Base-by-base conservation (phyloP, 176 grass and related monocot species). In the Paspalum notatum region DNA sequence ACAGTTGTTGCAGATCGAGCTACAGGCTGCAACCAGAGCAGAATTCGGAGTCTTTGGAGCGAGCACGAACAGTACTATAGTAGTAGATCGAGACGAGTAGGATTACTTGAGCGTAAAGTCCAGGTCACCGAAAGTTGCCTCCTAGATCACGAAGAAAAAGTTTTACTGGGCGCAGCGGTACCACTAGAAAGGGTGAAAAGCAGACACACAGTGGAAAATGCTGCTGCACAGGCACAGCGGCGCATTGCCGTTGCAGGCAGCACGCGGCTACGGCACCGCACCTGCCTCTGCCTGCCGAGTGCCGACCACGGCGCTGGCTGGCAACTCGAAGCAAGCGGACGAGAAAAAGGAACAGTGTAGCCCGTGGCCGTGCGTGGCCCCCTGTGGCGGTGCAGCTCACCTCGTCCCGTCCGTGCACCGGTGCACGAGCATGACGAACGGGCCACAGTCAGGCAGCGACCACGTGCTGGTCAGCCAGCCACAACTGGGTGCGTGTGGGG, bases 211-310 rank as follows among this genome's bases (percentile, higher is more conserved):
- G 2, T 37, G 1, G 44, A 42, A 78, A 56, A 62, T 63, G 66
- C 45, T 46, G 66, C 57, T 6, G 17, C 46, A 39, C 59, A 9
- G 79, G 17, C 46, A 39, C 59, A 9, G 79, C 51, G 20, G 55
- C n/a, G 56, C 56, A 25, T 4, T 9, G 56, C n/a, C 22, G 8
- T 24, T 3, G 16, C 67, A 25, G 49, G 14, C 51, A 76, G 49
- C 71, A 76, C 62, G 71, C 81, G 70, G 11, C 82, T 57, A 62
- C 82, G 12, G 72, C 72, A 48, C 51, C 52, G 41, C 82, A 24
- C 25, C 52, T 68, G 52, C 72, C 40, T 46, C 41, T 75, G 62
- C 72, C 62, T 69, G 82, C 13, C 72, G 16, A 64, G 69, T 69
- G 82, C 13, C 62, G 16, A 64, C 58, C 50, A 47, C 46, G 72